Percentiles rank a stretch among this genome's conserved stretches.
These are phyloP conservation scores for Raddia guianensis DNA, from an alignment of 176 grass and related monocot species.

Conservation along the genomic window DNA sequence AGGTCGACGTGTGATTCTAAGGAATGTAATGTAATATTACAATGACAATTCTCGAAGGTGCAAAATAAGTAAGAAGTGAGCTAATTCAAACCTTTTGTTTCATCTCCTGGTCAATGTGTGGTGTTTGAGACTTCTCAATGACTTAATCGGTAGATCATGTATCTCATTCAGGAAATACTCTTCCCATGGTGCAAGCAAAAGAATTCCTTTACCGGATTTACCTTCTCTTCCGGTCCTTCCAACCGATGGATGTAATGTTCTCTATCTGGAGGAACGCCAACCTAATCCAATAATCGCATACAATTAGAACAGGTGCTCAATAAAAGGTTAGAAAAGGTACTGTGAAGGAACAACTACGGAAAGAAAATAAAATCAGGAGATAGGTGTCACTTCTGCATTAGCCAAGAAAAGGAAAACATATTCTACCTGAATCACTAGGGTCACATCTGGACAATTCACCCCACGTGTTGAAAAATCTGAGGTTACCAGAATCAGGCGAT, in stretches of 20 bases:
- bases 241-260: slow-evolving; percentile 90
- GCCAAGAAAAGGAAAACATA: slow-evolving; percentile 14
- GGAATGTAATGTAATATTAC: too few relatives aligned
- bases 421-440: slow-evolving; percentile 85
- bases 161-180: slow-evolving; percentile 90
- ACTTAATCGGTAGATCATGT: slow-evolving; percentile 62
- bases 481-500: slow-evolving; percentile 76
- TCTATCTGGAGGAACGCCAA: slow-evolving; percentile 85
- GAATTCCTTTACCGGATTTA: slow-evolving; percentile 82
- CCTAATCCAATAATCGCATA: slow-evolving; percentile 49
- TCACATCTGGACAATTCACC: slow-evolving; percentile 91
- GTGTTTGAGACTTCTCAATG: slow-evolving; percentile 50
- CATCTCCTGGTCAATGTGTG: slow-evolving; percentile 58
- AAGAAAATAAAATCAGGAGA: background rate
- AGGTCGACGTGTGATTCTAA: background rate
- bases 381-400: background rate
- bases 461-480: slow-evolving; percentile 86
- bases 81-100: slow-evolving; percentile 62
- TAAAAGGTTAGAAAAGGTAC: slow-evolving; percentile 5
- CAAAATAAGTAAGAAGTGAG: background rate
- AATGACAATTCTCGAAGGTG: background rate
- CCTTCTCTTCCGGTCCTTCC: slow-evolving; percentile 85
- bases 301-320: too few relatives aligned
- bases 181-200: slow-evolving; percentile 89
- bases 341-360: background rate